Evolutionary conservation across 2,329 filamentous ascomycete species (phyloP).

Genomic region (Hypoxylon sp.): DNA sequence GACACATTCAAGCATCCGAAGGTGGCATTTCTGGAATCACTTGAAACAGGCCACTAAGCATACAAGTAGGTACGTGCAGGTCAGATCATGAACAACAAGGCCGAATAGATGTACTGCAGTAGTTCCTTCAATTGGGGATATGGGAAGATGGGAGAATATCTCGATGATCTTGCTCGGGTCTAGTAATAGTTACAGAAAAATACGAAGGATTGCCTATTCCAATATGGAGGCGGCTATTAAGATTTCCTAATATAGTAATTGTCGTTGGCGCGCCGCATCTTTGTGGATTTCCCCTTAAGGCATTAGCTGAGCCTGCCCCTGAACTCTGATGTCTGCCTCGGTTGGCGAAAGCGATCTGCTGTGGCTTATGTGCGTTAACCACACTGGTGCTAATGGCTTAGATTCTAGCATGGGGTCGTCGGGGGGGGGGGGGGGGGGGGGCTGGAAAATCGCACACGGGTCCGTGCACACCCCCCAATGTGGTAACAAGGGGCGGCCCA

Average conservation of each 20-base stretch:
- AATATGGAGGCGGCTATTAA: neutral
- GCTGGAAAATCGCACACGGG: neutral
- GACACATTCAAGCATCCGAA: neutral
- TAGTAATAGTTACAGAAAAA: neutral
- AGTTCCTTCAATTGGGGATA: neutral
- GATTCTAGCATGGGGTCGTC: neutral
- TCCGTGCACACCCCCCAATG: neutral
- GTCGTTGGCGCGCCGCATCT: neutral
- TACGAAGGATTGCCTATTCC: neutral
- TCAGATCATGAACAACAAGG: neutral
- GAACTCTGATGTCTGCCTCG: neutral
- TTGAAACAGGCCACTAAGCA: neutral
- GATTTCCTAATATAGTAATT: neutral
- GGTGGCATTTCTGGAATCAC: neutral
- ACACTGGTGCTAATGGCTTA: conserved; percentile 5
- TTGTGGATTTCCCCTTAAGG: neutral
- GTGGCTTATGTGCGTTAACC: conserved; percentile 2
- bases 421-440: too few species aligned
- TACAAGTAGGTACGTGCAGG: neutral
- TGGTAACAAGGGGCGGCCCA: too few species aligned
- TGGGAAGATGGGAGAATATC: neutral
- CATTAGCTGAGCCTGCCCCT: neutral
- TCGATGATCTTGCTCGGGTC: neutral
- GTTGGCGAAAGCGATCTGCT: neutral
- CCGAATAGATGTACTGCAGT: neutral